Evolutionary conservation across 1,284 basidiomycete species (phyloP), one percentile per base, ranked within the genome.

Genomic region (Naganishia sp.): DNA sequence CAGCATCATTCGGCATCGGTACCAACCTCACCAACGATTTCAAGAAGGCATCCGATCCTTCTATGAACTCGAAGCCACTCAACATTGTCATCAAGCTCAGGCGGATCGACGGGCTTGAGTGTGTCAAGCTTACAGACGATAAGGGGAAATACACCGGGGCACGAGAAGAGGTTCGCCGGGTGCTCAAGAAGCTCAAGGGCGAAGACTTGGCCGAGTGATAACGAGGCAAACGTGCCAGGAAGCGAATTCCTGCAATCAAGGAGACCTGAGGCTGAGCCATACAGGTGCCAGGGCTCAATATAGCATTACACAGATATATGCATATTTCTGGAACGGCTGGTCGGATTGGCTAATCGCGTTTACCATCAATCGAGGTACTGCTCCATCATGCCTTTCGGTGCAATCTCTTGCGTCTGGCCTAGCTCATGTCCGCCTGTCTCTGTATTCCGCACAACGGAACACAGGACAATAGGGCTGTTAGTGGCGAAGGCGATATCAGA

Each of bases 51-150:
- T 49, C 52, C 16, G 59, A 57, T 21, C 4, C 54, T 23, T 85
- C 83, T 48, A 86, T 85, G 9, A 86, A 84, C 73, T 91, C 88
- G 76, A 90, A 87, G 74, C 86, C 92, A 28, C 80, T 96, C 69
- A 95, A 94, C 74, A 96, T 96, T 77, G 93, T 96, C 48, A 93
- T 95, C 80, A 96, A 96, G 79, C 82, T 97, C 7, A 84, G 86
- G 39, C 84, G 85, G 54, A 87, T 94, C 15, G 82, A 91, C 72
- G 85, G 84, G 13, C 83, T 83, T 68, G 86, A 87, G 1, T 94
- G 92, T 71, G 86, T 97, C 70, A 97, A 97, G 80, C 87, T 97
- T 71, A 93, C 90, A 68, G 94, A 96, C 77, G 93, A 96, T 72
- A 78, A 89, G 67, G 87, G 83, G 6, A 96, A 95, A 75, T 76